These are phyloP conservation scores for Candida maris DNA, from an alignment of 805 yeast species.

Conservation along the genomic window DNA sequence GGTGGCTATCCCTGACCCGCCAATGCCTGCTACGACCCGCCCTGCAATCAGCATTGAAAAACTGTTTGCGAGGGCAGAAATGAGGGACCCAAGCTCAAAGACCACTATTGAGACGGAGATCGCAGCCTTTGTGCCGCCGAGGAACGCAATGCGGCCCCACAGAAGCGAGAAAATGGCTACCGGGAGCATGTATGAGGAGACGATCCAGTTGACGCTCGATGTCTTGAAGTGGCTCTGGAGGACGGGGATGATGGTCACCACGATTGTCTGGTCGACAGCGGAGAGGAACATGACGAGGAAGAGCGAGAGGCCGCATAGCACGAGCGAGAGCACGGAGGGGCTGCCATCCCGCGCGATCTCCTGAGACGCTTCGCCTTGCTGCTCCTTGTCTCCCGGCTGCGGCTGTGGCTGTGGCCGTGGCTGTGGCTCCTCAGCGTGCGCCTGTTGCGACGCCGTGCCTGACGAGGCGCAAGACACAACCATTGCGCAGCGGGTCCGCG, in stretches of 20 bases:
- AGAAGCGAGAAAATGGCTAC: conserved; percentile 51
- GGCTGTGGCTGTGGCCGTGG: too few species aligned
- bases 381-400: too few species aligned
- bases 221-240: conserved; percentile 48
- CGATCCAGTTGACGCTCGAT: conserved; percentile 54
- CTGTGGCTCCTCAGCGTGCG: too few species aligned
- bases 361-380: too few species aligned
- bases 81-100: conserved; percentile 60
- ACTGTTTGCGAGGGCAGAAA: conserved; percentile 50
- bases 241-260: conserved; percentile 46
- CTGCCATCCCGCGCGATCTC: conserved; percentile 1
- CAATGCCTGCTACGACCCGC: conserved; percentile 66
- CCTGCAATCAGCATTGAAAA: conserved; percentile 66
- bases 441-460: too few species aligned
- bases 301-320: conserved; percentile 13
- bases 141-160: conserved; percentile 55
- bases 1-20: conserved; percentile 71
- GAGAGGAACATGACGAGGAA: conserved; percentile 22
- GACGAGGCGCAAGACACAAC: too few species aligned
- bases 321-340: conserved; percentile 2
- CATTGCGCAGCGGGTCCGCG: too few species aligned
- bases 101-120: conserved; percentile 45
- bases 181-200: conserved; percentile 53
- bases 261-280: conserved; percentile 60
- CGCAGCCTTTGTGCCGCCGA: conserved; percentile 52